A percentile compares a stretch with the other conserved stretches of the same genome.
Conservation (phyloP, 2,329 filamentous ascomycete genomes). For the Xylariaceae sp. region DNA sequence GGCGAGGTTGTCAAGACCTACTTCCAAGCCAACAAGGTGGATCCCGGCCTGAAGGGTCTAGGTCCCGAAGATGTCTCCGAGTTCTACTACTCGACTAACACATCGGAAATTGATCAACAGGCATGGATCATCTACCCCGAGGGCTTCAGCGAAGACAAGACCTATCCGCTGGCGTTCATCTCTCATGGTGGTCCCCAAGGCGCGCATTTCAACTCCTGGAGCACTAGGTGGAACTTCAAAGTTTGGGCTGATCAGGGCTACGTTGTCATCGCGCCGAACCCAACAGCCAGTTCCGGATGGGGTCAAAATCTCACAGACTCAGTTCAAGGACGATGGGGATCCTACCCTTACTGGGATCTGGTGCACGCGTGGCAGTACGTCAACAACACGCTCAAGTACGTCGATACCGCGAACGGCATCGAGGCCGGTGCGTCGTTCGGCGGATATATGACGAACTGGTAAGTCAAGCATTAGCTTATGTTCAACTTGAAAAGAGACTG, state of each 20-base stretch:
- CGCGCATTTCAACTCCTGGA: constrained; percentile 58
- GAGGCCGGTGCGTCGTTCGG: constrained; percentile 60
- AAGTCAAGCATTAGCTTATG: constrained; percentile 25
- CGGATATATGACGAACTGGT: constrained; percentile 62
- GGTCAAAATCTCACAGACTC: constrained; percentile 60
- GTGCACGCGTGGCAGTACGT: constrained; percentile 60
- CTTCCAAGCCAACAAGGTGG: constrained; percentile 45
- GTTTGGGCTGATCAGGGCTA: constrained; percentile 64
- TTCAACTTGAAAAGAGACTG: background rate
- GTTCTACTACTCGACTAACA: constrained; percentile 45
- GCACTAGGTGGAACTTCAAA: constrained; percentile 59
- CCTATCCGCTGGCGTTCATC: constrained; percentile 60
- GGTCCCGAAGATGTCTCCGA: constrained; percentile 42
- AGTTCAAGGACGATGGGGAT: constrained; percentile 57
- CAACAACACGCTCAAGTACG: constrained; percentile 55
- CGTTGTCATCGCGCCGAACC: constrained; percentile 60
- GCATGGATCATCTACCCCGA: constrained; percentile 43
- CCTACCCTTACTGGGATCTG: constrained; percentile 59
- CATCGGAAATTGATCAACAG: constrained; percentile 41
- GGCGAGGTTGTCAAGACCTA: constrained; percentile 40
- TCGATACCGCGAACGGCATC: constrained; percentile 57
- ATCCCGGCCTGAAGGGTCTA: constrained; percentile 42
- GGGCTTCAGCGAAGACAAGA: constrained; percentile 45
- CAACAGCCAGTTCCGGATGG: constrained; percentile 59
- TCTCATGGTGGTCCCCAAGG: constrained; percentile 61